Conservation (phyloP, 2,329 filamentous ascomycete species). For the Domatiomyces globalis region DNA sequence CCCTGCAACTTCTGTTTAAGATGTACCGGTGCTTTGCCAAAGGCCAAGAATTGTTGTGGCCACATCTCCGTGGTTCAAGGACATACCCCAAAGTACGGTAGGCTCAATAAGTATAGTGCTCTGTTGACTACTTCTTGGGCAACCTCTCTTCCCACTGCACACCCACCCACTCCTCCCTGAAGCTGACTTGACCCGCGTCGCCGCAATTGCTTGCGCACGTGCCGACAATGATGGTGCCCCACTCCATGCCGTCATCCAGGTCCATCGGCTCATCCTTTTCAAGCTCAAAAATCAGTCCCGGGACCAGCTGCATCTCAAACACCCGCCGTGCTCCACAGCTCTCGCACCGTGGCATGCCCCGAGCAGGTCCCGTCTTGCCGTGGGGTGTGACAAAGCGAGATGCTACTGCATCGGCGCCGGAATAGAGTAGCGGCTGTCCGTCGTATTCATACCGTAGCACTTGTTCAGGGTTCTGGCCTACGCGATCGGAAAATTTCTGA, state of each 20-base stretch:
- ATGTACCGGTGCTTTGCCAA: no score
- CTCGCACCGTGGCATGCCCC: constrained; percentile 55
- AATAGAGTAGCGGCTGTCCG: constrained; percentile 65
- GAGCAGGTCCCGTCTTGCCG: constrained; percentile 12
- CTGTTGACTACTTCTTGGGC: constrained; percentile 9
- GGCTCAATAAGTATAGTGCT: no score
- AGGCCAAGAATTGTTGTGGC: no score
- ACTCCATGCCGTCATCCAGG: constrained; percentile 77
- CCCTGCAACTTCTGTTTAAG: no score
- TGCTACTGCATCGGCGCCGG: constrained; percentile 59
- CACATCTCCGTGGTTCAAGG: no score
- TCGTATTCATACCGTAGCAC: constrained; percentile 67
- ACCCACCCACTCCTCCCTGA: constrained; percentile 90
- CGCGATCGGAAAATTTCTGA: constrained; percentile 63
- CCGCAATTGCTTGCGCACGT: constrained; percentile 74
- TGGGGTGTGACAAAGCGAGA: constrained; percentile 37
- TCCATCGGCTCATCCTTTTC: constrained; percentile 53
- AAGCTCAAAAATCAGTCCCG: constrained; percentile 76
- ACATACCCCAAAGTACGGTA: no score
- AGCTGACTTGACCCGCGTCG: constrained; percentile 52
- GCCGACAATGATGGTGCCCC: constrained; percentile 81
- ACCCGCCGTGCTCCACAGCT: constrained; percentile 61
- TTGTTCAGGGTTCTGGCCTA: constrained; percentile 70
- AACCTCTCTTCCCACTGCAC: constrained; percentile 84
- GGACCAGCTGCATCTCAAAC: constrained; percentile 87